Percentiles rank a stretch among this genome's conserved stretches.
These are phyloP conservation scores for Boletus eberwhitei DNA, from an alignment of 768 basidiomycete genomes.

Conservation along the genomic window DNA sequence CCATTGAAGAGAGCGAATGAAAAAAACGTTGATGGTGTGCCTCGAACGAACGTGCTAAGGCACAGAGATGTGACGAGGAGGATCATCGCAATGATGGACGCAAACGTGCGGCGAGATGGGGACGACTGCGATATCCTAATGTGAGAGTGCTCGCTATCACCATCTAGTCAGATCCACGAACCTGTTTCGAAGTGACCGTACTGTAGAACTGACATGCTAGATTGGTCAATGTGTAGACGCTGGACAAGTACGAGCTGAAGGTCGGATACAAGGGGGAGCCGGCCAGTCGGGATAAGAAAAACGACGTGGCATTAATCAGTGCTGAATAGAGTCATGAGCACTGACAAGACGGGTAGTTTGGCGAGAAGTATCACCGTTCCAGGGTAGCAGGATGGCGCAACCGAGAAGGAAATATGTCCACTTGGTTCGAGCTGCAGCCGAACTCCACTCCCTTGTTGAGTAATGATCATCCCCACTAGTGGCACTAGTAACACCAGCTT, in stretches of 20 bases:
- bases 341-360: not conserved
- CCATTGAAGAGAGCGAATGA: slow-evolving; percentile 62
- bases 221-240: slow-evolving; percentile 59
- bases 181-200: slow-evolving; percentile 65
- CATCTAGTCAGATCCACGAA: slow-evolving; percentile 30
- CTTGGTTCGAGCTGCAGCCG: slow-evolving; percentile 42
- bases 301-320: slow-evolving; percentile 82
- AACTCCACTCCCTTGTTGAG: slow-evolving; percentile 24
- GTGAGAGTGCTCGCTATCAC: slow-evolving; percentile 2
- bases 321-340: slow-evolving; percentile 41
- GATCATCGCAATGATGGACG: slow-evolving; percentile 48
- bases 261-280: slow-evolving; percentile 54
- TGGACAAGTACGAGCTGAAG: slow-evolving; percentile 66
- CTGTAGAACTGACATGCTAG: slow-evolving; percentile 73
- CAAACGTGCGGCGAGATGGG: slow-evolving; percentile 55
- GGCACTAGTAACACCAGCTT: not conserved
- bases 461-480: slow-evolving; percentile 7
- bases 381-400: slow-evolving; percentile 76
- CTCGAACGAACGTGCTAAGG: slow-evolving; percentile 59
- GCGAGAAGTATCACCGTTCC: slow-evolving; percentile 67
- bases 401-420: slow-evolving; percentile 76
- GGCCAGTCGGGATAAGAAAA: slow-evolving; percentile 68
- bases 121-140: slow-evolving; percentile 43
- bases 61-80: slow-evolving; percentile 58
- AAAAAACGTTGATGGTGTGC: slow-evolving; percentile 57